Evolutionary conservation across 148 eudicot genomes (phyloP), one percentile per base, ranked within the genome.

Genomic region (Pharnaceum exiguum): DNA sequence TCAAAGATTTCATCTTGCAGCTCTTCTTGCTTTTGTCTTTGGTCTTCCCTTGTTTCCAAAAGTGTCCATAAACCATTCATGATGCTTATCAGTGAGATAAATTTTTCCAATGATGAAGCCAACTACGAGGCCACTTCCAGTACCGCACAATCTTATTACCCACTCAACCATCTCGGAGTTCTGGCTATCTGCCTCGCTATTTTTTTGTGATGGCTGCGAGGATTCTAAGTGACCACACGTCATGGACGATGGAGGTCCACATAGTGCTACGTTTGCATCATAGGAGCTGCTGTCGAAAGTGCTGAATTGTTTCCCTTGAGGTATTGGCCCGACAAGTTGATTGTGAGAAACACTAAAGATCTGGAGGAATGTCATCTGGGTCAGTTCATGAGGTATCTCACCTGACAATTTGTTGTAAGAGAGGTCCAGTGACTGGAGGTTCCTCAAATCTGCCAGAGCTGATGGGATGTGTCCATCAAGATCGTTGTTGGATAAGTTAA

Each of bases 401-500:
- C 76, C 78, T 0, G 60, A 48, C 42, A 76, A 78, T 48, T 13
- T 21, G 51, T 79, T 79, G 2, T 5, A 46, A 26, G 80, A 75
- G 17, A 75, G 64, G 51, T 75, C 80, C 33, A 75, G 28, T 0
- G 73, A 57, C 35, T 79, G 71, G 0, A 79, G 71, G 4, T 51
- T 39, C 0, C 26, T 57, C 2, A 73, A 33, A 7, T 66, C 62
- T 13, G 63, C 72, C n/a, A 70, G 21, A 10, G 72, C 61, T 22
- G 59, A 2, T 22, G 75, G 75, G 31, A 77, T 66, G 8, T 1
- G 6, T 10, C 81, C 76, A 4, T 8, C 5, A 11, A 76, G 57
- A 23, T 46, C 0, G 25, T 73, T 79, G 72, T 63, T 53, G 1
- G 84, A 79, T 4, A 79, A 31, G 43, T 73, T 80, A 2, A 80